These are phyloP conservation scores for Cladobotryum protrusum DNA, from an alignment of 2,329 filamentous ascomycete species.

Conservation along the genomic window DNA sequence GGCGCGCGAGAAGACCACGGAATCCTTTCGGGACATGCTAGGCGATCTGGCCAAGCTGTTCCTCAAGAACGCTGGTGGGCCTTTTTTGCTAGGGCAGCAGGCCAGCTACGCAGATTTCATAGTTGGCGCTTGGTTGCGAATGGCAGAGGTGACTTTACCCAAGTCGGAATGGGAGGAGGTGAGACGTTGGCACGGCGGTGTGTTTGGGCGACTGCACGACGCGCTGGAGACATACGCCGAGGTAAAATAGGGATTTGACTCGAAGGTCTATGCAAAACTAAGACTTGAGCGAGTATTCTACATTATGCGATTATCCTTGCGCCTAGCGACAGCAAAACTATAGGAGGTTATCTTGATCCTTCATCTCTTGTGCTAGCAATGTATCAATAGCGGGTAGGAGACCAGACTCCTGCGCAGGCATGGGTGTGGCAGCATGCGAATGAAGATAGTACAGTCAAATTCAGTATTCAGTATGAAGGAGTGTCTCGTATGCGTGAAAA, in stretches of 20 bases:
- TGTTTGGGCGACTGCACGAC: constrained; percentile 45
- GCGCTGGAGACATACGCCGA: constrained; percentile 34
- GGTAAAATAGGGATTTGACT: constrained; percentile 18
- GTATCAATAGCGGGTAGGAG: too few species aligned
- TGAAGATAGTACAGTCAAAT: too few species aligned
- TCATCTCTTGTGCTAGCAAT: too few species aligned
- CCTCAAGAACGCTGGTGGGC: constrained; percentile 31
- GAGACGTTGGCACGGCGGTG: constrained; percentile 41
- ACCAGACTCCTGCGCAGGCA: too few species aligned
- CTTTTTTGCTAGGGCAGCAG: constrained; percentile 41
- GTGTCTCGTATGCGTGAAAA: too few species aligned
- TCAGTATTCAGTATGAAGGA: too few species aligned
- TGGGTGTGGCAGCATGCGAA: too few species aligned
- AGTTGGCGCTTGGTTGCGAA: constrained; percentile 50
- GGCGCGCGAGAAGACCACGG: constrained; percentile 30
- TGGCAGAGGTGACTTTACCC: constrained; percentile 36
- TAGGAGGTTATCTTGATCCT: too few species aligned
- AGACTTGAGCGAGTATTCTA: not conserved
- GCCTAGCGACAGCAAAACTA: too few species aligned
- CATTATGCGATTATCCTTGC: not conserved
- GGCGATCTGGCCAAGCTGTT: constrained; percentile 38
- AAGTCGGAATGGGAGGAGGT: constrained; percentile 41
- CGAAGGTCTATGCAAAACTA: not conserved
- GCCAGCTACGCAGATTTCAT: constrained; percentile 51
- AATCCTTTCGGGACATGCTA: constrained; percentile 35